Evolutionary conservation across 1,284 basidiomycete species (phyloP).

Genomic region (Puccinia coronata): DNA sequence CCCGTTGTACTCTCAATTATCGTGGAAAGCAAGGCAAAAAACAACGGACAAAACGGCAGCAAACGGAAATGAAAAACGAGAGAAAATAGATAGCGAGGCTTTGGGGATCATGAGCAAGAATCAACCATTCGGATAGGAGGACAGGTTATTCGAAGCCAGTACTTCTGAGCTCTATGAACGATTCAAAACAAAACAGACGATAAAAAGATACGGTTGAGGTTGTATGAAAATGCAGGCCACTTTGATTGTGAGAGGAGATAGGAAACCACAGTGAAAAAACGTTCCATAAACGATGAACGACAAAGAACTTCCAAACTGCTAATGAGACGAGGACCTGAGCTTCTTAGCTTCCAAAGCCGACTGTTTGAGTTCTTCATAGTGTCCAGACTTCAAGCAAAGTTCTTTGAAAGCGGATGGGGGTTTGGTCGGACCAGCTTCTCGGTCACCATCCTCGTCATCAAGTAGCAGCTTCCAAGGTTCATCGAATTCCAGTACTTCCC

Average conservation of each 20-base stretch:
- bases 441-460: conserved; percentile 9
- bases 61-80: background rate
- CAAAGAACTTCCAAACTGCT: background rate
- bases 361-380: conserved; percentile 37
- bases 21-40: background rate
- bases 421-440: background rate
- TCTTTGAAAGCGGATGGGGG: conserved; percentile 28
- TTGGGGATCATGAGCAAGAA: background rate
- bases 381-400: conserved; percentile 29
- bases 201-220: background rate
- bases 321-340: background rate
- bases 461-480: conserved; percentile 20
- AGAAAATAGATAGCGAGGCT: background rate
- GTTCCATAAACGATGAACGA: background rate
- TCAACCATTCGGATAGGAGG: too few species aligned
- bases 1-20: too few species aligned
- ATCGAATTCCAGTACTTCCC: conserved; percentile 40
- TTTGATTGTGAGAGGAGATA: background rate
- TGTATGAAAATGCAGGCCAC: background rate
- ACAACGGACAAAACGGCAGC: conserved; percentile 6
- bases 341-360: conserved; percentile 19
- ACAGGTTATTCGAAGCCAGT: too few species aligned
- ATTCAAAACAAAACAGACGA: background rate
- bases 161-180: background rate
- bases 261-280: background rate